Evolutionary conservation across 2,329 filamentous ascomycete genomes (phyloP).

Genomic region (Parascedosporium putredinis): DNA sequence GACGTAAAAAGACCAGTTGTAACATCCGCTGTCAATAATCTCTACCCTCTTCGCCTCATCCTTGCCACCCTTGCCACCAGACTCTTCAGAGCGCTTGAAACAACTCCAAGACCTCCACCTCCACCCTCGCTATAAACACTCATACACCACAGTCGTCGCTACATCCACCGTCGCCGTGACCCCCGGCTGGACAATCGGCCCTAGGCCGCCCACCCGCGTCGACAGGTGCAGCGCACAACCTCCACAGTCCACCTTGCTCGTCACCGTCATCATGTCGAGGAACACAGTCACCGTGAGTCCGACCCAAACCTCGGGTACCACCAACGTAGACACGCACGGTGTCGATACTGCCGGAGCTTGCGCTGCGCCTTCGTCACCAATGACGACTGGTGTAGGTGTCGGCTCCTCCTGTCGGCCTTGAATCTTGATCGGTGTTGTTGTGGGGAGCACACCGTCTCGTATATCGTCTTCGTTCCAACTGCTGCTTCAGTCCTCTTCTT

Average conservation of each 20-base stretch:
- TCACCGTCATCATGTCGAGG: conserved; percentile 3
- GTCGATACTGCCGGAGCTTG: background rate
- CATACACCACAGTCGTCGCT: conserved; percentile 6
- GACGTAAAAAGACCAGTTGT: too few relatives aligned
- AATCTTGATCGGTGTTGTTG: conserved; percentile 1
- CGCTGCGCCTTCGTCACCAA: too few relatives aligned
- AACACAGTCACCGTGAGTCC: conserved; percentile 8
- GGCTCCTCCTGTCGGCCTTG: background rate
- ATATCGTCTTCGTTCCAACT: conserved; percentile 15
- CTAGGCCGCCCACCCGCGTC: conserved; percentile 2
- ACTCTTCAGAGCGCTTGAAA: too few relatives aligned
- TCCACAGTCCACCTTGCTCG: conserved; percentile 2
- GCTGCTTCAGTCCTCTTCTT: conserved; percentile 13
- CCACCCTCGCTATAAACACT: background rate
- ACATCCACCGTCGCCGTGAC: conserved; percentile 3
- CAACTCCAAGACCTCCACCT: too few relatives aligned
- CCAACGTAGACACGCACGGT: conserved; percentile 1
- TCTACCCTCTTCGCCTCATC: background rate
- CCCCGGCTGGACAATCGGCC: conserved; percentile 1
- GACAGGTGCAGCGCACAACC: background rate
- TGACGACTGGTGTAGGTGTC: background rate
- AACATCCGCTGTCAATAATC: too few relatives aligned
- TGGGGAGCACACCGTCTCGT: conserved; percentile 18
- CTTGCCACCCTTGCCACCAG: too few relatives aligned
- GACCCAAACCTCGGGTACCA: background rate